phyloP scores from a whole-genome alignment of 257 asterid genomes.

The Nicotiana undulata region DNA sequence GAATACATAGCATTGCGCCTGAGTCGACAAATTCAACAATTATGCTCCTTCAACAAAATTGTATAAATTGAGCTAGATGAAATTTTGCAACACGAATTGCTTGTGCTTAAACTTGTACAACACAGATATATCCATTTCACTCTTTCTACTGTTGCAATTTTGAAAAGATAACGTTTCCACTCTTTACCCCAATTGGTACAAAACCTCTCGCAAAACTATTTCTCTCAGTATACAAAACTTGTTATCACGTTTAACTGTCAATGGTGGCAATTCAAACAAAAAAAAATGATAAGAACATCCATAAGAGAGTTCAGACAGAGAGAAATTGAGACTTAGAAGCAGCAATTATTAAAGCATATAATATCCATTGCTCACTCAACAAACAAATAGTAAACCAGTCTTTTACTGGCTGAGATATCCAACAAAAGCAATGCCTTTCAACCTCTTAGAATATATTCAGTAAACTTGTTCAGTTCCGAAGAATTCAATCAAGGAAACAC shows the following conservation, averaged over 20 bases:
- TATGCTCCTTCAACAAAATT: too few species aligned
- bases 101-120: background rate
- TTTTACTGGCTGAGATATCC: background rate
- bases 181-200: background rate
- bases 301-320: background rate
- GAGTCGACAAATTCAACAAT: too few species aligned
- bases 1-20: too few species aligned
- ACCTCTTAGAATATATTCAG: background rate
- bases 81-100: background rate
- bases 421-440: background rate
- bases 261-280: background rate
- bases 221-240: background rate
- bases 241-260: background rate
- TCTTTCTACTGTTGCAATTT: background rate
- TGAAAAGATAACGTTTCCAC: background rate
- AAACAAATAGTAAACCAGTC: background rate
- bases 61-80: background rate
- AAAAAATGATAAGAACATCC: background rate
- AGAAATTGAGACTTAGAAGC: background rate
- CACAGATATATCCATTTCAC: background rate
- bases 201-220: background rate
- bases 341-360: background rate
- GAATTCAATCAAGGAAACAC: constrained; percentile 14
- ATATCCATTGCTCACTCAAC: background rate
- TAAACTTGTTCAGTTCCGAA: constrained; percentile 14